phyloP scores from a whole-genome alignment of 2,329 filamentous ascomycete species.

The Trichoderma sp. region DNA sequence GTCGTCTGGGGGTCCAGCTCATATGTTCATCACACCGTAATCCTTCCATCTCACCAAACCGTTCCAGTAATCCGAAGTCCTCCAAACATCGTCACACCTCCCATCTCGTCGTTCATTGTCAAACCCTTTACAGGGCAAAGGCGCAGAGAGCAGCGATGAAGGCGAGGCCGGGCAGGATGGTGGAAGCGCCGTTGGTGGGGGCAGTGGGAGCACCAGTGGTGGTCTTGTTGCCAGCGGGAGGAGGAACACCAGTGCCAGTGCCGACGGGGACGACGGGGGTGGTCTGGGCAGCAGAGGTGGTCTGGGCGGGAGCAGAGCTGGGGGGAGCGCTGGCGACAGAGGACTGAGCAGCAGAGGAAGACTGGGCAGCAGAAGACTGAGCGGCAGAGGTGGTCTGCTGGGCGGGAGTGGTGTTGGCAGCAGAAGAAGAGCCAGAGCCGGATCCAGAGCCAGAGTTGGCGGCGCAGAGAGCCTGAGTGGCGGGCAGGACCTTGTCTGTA shows the following conservation, averaged over 20 bases:
- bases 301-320: not conserved
- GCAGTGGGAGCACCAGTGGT: constrained; percentile 5
- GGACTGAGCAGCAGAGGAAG: not conserved
- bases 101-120: not conserved
- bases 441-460: not conserved
- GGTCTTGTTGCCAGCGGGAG: constrained; percentile 16
- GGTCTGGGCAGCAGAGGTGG: constrained; percentile 13
- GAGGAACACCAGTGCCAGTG: not conserved
- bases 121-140: constrained; percentile 37
- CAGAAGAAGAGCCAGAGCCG: constrained; percentile 6
- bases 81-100: not conserved
- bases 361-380: not conserved
- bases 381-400: constrained; percentile 22
- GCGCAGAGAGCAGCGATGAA: constrained; percentile 34
- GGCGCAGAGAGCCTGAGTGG: constrained; percentile 36
- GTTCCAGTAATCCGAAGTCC: not conserved
- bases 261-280: not conserved
- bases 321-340: not conserved
- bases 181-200: constrained; percentile 33
- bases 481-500: constrained; percentile 41
- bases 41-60: not conserved
- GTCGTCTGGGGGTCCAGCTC: constrained; percentile 14
- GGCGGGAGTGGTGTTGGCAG: constrained; percentile 1
- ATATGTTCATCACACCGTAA: constrained; percentile 12
- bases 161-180: constrained; percentile 33